phyloP scores from a whole-genome alignment of 169 alveolate genomes.

The Cryptosporidium ryanae region DNA sequence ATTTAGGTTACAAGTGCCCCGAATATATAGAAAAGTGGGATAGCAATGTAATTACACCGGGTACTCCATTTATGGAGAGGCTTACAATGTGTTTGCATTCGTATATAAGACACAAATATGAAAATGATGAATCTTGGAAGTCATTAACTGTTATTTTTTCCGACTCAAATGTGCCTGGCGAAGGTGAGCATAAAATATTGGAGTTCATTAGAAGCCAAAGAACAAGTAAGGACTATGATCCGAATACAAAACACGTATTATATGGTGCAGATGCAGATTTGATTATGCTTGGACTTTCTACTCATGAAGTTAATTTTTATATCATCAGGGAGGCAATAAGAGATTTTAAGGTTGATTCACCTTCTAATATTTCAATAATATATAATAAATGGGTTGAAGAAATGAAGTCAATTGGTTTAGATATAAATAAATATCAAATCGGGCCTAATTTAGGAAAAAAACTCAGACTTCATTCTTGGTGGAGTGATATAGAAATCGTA shows the following conservation, averaged over 20 bases:
- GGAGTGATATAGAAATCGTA: slow-evolving; percentile 76
- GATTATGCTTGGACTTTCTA: slow-evolving; percentile 96
- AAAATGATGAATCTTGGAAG: slow-evolving; percentile 91
- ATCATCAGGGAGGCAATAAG: slow-evolving; percentile 91
- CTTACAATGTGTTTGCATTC: slow-evolving; percentile 78
- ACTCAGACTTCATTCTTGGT: slow-evolving; percentile 60
- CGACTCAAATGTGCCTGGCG: slow-evolving; percentile 99
- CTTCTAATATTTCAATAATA: slow-evolving; percentile 38
- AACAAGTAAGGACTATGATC: slow-evolving; percentile 81
- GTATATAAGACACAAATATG: slow-evolving; percentile 90
- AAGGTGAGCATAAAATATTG: slow-evolving; percentile 99
- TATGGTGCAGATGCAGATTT: slow-evolving; percentile 99
- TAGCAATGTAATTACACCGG: slow-evolving; percentile 99
- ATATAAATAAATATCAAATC: not conserved
- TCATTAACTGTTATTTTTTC: slow-evolving; percentile 92
- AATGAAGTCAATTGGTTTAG: not conserved
- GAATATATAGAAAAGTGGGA: slow-evolving; percentile 89
- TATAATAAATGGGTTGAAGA: slow-evolving; percentile 54
- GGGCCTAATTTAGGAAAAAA: slow-evolving; percentile 48
- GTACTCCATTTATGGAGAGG: slow-evolving; percentile 97
- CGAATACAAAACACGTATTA: slow-evolving; percentile 95
- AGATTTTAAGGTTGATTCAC: slow-evolving; percentile 44
- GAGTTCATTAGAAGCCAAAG: slow-evolving; percentile 88
- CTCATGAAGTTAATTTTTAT: slow-evolving; percentile 95
- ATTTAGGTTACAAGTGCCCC: slow-evolving; percentile 78